Percentiles rank a stretch among this genome's conserved stretches.
Conservation (phyloP, 2,329 filamentous ascomycete genomes). For the Diaporthe caulivora region DNA sequence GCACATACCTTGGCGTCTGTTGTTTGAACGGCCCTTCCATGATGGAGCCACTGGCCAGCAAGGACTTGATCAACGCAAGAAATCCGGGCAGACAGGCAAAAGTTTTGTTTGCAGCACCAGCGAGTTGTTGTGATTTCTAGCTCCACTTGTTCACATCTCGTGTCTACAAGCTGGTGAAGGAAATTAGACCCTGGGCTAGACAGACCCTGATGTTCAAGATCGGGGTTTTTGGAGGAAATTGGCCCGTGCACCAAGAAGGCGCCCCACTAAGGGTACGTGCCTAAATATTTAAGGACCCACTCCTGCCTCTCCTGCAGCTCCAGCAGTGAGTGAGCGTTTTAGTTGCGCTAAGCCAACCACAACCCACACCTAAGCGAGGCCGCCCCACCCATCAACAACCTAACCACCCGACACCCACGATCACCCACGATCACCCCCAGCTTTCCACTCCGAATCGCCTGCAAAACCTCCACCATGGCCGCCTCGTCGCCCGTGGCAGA, state of each 20-base stretch:
- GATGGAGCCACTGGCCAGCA: too few species aligned
- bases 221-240: not conserved
- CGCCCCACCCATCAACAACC: constrained; percentile 8
- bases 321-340: too few species aligned
- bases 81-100: not conserved
- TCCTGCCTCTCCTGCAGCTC: not conserved
- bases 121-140: not conserved
- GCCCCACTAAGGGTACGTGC: not conserved
- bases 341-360: not conserved
- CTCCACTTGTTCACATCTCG: not conserved
- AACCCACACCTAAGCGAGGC: not conserved
- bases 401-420: not conserved
- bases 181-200: not conserved
- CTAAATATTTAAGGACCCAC: constrained; percentile 15
- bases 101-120: not conserved
- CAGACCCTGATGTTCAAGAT: not conserved
- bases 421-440: not conserved
- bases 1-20: not conserved
- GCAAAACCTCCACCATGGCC: constrained; percentile 19
- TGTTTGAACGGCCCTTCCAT: not conserved
- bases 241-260: constrained; percentile 11
- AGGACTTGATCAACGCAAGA: not conserved
- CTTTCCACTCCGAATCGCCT: not conserved
- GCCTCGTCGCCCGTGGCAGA: constrained; percentile 40
- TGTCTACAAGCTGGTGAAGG: not conserved